A percentile compares a stretch with the other conserved stretches of the same genome.
These are phyloP conservation scores for Chlamydomonas sp. DNA, from an alignment of 139 green algal species.

Conservation along the genomic window DNA sequence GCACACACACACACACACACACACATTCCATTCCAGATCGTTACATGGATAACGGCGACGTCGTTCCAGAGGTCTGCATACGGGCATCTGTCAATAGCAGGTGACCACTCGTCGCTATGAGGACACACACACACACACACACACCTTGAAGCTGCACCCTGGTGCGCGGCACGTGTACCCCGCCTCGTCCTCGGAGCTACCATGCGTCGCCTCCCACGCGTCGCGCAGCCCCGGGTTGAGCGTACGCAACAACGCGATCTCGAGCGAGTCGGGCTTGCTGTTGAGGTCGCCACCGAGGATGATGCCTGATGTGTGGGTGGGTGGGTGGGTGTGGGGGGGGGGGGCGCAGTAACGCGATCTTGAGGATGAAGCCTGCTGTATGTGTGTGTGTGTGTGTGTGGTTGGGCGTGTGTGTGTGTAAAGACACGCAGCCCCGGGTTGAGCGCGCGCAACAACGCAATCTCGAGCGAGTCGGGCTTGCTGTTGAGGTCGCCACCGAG, in stretches of 20 bases:
- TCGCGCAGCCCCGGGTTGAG: neutral
- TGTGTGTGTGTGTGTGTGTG: too few species aligned
- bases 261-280: slow-evolving; percentile 7
- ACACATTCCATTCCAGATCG: too few species aligned
- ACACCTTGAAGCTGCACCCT: slow-evolving; percentile 9
- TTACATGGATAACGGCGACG: too few species aligned
- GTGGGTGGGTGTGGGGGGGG: neutral
- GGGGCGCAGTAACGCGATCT: neutral
- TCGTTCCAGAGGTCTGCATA: too few species aligned
- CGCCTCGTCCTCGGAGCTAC: neutral
- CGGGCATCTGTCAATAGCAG: too few species aligned
- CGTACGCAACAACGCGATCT: neutral
- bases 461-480: slow-evolving; percentile 13
- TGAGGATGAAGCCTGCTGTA: too few species aligned
- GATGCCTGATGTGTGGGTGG: neutral
- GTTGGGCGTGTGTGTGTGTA: too few species aligned
- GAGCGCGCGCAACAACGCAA: neutral
- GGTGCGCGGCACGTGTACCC: slow-evolving; percentile 6
- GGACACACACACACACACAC: too few species aligned
- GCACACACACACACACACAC: too few species aligned
- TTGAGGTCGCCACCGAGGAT: neutral
- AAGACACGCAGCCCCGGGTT: neutral
- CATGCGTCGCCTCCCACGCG: neutral
- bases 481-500: slow-evolving; percentile 15
- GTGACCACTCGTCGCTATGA: too few species aligned